Conservation (phyloP, 371 early-diverging fungal genomes). For the Mucor circinelloides region DNA sequence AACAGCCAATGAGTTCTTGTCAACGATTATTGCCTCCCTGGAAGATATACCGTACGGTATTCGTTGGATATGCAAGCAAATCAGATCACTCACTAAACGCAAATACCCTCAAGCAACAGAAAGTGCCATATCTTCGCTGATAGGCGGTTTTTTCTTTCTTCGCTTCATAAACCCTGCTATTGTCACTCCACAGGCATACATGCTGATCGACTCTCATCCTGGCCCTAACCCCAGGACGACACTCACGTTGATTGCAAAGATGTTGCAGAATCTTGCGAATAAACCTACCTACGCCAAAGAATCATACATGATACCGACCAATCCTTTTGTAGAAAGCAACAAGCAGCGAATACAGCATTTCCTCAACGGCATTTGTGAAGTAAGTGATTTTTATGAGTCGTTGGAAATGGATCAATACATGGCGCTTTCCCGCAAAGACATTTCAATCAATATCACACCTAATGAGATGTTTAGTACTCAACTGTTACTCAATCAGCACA, state of each 20-base stretch:
- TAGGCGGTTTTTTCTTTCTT: slow-evolving; percentile 97
- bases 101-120: slow-evolving; percentile 91
- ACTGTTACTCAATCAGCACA: slow-evolving; percentile 75
- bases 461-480: slow-evolving; percentile 94
- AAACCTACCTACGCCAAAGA: slow-evolving; percentile 91
- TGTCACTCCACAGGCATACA: slow-evolving; percentile 93
- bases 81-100: slow-evolving; percentile 88
- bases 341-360: slow-evolving; percentile 83
- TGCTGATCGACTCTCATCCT: slow-evolving; percentile 87
- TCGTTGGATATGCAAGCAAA: slow-evolving; percentile 98
- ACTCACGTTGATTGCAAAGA: slow-evolving; percentile 89
- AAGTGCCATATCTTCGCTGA: slow-evolving; percentile 87
- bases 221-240: slow-evolving; percentile 83
- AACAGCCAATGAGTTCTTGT: slow-evolving; percentile 81
- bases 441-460: slow-evolving; percentile 80
- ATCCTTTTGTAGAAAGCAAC: slow-evolving; percentile 87
- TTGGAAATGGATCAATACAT: slow-evolving; percentile 97
- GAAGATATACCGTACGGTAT: slow-evolving; percentile 93
- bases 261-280: slow-evolving; percentile 92
- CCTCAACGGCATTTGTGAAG: slow-evolving; percentile 88
- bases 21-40: slow-evolving; percentile 79
- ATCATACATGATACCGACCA: slow-evolving; percentile 83
- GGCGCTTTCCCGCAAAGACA: slow-evolving; percentile 88
- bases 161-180: slow-evolving; percentile 97
- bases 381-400: slow-evolving; percentile 91